phyloP scores from a whole-genome alignment of 495 filamentous ascomycete species.

The Zalerion maritima region DNA sequence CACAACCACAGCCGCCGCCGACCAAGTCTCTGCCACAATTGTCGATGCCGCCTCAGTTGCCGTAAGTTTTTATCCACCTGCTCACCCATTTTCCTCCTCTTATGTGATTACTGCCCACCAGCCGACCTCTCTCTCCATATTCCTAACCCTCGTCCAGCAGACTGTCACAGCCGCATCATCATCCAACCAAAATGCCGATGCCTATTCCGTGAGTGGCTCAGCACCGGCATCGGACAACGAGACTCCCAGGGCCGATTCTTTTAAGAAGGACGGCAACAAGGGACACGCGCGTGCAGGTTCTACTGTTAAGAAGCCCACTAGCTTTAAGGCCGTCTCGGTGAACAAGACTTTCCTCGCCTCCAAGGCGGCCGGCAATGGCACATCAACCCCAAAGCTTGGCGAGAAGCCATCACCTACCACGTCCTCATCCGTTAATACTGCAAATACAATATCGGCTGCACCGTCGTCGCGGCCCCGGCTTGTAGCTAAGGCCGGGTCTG shows the following conservation, averaged over 20 bases:
- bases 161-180: too few species aligned
- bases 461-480: slow-evolving; percentile 33
- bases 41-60: too few species aligned
- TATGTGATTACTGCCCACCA: too few species aligned
- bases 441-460: slow-evolving; percentile 12
- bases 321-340: slow-evolving; percentile 90
- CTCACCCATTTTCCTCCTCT: too few species aligned
- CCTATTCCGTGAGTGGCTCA: too few species aligned
- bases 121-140: too few species aligned
- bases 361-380: slow-evolving; percentile 25
- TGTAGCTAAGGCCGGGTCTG: slow-evolving; percentile 34
- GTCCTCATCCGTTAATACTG: slow-evolving; percentile 1
- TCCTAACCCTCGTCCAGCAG: too few species aligned
- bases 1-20: too few species aligned
- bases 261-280: slow-evolving; percentile 37
- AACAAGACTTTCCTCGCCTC: slow-evolving; percentile 71
- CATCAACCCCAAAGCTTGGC: slow-evolving; percentile 31
- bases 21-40: too few species aligned
- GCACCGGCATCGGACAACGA: slow-evolving; percentile 66
- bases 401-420: slow-evolving; percentile 27
- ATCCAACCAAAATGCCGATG: too few species aligned
- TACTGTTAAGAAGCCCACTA: slow-evolving; percentile 60
- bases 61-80: too few species aligned
- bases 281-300: slow-evolving; percentile 54
- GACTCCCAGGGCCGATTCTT: slow-evolving; percentile 33